Percentiles rank a stretch among this genome's conserved stretches.
Evolutionary conservation across 768 basidiomycete species (phyloP).

Genomic region (Termitomyces titanicus): DNA sequence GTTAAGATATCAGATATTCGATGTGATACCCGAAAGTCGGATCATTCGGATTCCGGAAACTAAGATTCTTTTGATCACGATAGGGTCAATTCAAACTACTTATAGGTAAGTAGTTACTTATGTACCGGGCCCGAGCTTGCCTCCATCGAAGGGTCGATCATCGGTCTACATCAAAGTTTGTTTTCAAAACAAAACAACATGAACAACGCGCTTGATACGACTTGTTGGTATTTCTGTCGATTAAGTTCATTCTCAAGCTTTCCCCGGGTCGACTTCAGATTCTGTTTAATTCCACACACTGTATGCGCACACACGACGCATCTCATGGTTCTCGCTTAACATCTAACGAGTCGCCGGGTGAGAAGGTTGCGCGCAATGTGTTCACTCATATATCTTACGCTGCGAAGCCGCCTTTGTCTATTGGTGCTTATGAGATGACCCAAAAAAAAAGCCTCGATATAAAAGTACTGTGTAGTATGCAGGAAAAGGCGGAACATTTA

Average conservation of each 20-base stretch:
- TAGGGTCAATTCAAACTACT: too few species aligned
- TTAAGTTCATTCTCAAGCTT: background rate
- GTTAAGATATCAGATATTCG: too few species aligned
- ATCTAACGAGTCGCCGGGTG: conserved; percentile 4
- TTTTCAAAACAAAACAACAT: conserved; percentile 2
- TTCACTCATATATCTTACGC: conserved; percentile 8
- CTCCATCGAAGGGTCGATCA: too few species aligned
- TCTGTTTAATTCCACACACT: background rate
- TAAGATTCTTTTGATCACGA: too few species aligned
- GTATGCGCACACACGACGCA: background rate
- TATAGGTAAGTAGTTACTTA: too few species aligned
- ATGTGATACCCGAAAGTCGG: too few species aligned
- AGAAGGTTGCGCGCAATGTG: conserved; percentile 3
- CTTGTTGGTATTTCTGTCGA: conserved; percentile 15
- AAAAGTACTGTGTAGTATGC: background rate
- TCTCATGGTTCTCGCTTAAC: background rate
- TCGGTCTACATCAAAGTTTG: too few species aligned
- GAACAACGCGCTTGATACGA: conserved; percentile 12
- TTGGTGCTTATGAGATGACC: conserved; percentile 7
- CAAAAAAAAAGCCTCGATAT: conserved; percentile 17
- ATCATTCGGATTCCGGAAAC: too few species aligned
- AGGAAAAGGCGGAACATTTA: background rate
- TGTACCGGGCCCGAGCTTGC: too few species aligned
- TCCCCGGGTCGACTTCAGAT: conserved; percentile 2
- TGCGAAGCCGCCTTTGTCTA: conserved; percentile 11